Base-by-base conservation (phyloP, 805 yeast genomes). In the Komagataella mondaviorum region DNA sequence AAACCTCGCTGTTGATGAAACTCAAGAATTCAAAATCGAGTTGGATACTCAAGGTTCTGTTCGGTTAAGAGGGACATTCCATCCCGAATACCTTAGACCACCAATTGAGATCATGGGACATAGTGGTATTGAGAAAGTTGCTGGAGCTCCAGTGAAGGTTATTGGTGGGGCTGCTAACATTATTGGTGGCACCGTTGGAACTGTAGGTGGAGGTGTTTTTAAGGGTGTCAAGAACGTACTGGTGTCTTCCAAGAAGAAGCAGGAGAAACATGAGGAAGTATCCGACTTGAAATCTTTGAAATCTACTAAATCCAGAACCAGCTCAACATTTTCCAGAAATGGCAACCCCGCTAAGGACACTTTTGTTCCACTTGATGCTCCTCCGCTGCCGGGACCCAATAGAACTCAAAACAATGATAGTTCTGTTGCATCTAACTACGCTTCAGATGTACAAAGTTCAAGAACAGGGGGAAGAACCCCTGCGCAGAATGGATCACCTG, bases 81-180 rank as follows among this genome's bases (percentile, higher is more conserved):
- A 60, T 47, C 89, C 91, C 18, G 78, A 80, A 57, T 86, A 84
- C 62, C 66, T 80, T 48, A 77, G 85, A 63, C 88, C 91, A n/a
- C 66, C 68, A 49, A 63, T 83, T 47, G 46, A 73, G 66, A 50
- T 66, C 65, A 48, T 67, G 59, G 20, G 71, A 64, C 39, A 30
- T 12, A 49, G 60, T 51, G 75, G 75, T 14, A 66, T 69, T 52
- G 75, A 73, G 22, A 65, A 65, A 20, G 60, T 74, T 20, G 65
- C 75, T 8, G 73, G 71, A 44, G 72, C 63, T 12, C 78, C 82
- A 46, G 58, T 77, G 53, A 75, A 72, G 59, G 70, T 72, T 45
- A 75, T 76, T 22, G 63, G 63, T n/a, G 77, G 73, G 49, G 70
- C 67, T 22, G 77, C 76, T 8, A 63, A 66, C 20, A 61, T 68